A percentile compares a stretch with the other conserved stretches of the same genome.
phyloP scores from a whole-genome alignment of 2,329 filamentous ascomycete species.

The Herpotrichia juniperi region DNA sequence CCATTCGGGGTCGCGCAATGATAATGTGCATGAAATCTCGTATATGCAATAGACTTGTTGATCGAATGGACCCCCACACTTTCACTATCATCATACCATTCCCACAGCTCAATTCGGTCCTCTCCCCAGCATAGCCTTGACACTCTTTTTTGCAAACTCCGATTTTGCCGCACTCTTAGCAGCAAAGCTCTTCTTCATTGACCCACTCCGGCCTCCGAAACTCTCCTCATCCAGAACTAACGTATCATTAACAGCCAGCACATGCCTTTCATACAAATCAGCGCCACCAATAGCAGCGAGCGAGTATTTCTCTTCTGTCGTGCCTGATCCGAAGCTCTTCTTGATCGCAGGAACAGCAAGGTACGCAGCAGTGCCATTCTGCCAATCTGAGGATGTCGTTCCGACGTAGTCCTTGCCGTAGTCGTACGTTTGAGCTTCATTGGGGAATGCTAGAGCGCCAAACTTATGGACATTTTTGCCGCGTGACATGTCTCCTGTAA shows the following conservation, averaged over 20 bases:
- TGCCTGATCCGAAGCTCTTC: slow-evolving; percentile 60
- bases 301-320: slow-evolving; percentile 61
- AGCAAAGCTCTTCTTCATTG: slow-evolving; percentile 13
- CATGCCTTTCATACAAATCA: slow-evolving; percentile 64
- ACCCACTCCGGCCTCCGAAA: slow-evolving; percentile 17
- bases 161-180: slow-evolving; percentile 12
- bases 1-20: too few relatives aligned
- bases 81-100: neutral
- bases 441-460: slow-evolving; percentile 62
- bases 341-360: slow-evolving; percentile 54
- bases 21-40: too few relatives aligned
- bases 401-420: slow-evolving; percentile 40
- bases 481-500: slow-evolving; percentile 56
- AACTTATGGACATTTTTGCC: slow-evolving; percentile 55
- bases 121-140: slow-evolving; percentile 36
- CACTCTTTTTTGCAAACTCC: slow-evolving; percentile 27
- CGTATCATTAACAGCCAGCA: slow-evolving; percentile 61
- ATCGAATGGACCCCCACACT: neutral
- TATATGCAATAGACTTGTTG: too few relatives aligned
- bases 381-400: slow-evolving; percentile 56
- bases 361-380: slow-evolving; percentile 65
- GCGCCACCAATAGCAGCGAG: slow-evolving; percentile 45
- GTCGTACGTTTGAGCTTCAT: slow-evolving; percentile 64
- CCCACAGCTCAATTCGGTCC: slow-evolving; percentile 22
- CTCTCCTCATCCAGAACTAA: slow-evolving; percentile 57